Base-by-base conservation (phyloP, 495 filamentous ascomycete genomes). In the Xeromyces bisporus region DNA sequence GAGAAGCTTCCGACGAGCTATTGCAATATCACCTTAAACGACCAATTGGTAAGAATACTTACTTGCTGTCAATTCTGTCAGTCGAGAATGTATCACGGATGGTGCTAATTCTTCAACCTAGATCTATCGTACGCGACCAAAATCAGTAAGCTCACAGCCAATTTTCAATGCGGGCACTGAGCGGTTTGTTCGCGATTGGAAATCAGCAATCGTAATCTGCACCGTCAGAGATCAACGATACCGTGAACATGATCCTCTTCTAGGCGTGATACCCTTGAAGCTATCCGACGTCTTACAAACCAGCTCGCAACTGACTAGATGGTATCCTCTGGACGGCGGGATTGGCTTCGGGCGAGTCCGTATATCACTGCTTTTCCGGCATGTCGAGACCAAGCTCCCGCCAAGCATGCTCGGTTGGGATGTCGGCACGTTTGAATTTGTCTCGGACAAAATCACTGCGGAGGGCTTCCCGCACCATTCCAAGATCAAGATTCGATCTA, bases 121-220 rank as follows among this genome's bases (percentile, higher is more conserved):
- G 65, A 46, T 86, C 29, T 96, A 93, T 57, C 79, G 83, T 38
- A 96, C 87, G 18, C 73, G 87, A 40, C 64, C 78, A 13, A 94
- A 96, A 56, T 84, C 81, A 15, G 75, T 92, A 8, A 91, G 80
- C 39, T 86, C 79, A 27, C 85, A 86, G 52, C 87, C 87, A 7
- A 93, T 94, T 39, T 96, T 92, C 61, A 92, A 94, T 41, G 86
- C 87, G 9, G 87, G 87, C 21, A 93, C 85, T 4, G 87, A 96
- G 47, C 69, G 80, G 2, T 96, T 96, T 42, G 65, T 94, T n/a
- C 74, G 87, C 8, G 87, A 96, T 49, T 96, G 87, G 87, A 66
- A 84, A 28, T 85, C 78, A 20, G 67, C 71, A 18, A 75, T 93
- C 29, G 69, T 93, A 21, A 93, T 84, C 0, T 66, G 93, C 31